phyloP scores from a whole-genome alignment of 345 rosid species.

The Odontarrhena argentea region DNA sequence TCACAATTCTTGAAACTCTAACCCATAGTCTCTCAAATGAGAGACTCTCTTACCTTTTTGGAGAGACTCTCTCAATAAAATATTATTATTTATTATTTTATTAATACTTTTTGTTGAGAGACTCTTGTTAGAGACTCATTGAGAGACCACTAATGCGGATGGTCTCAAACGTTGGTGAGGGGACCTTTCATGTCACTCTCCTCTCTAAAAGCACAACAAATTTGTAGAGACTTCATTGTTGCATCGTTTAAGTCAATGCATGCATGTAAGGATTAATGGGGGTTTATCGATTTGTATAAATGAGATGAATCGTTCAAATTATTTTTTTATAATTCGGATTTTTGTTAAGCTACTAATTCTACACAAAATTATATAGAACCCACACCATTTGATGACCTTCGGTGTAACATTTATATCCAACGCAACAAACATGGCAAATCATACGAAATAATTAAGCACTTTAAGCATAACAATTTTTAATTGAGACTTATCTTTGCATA shows the following conservation, averaged over 20 bases:
- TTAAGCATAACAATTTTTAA: not conserved
- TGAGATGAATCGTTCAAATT: too few species aligned
- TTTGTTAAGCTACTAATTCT: not conserved
- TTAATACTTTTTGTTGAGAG: too few species aligned
- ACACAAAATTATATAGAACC: conserved; percentile 1
- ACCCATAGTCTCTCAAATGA: too few species aligned
- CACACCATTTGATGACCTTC: conserved; percentile 28
- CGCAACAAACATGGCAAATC: not conserved
- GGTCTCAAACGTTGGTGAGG: conserved; percentile 29
- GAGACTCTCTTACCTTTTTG: too few species aligned
- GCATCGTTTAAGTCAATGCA: too few species aligned
- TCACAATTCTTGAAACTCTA: too few species aligned
- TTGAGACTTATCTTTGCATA: not conserved
- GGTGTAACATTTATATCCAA: conserved; percentile 12
- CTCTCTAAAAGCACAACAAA: conserved; percentile 26
- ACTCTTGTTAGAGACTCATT: too few species aligned
- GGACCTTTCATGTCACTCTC: conserved; percentile 35
- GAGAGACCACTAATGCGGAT: too few species aligned
- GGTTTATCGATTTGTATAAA: too few species aligned
- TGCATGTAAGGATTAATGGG: too few species aligned
- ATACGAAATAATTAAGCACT: not conserved
- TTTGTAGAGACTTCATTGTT: not conserved
- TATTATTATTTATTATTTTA: too few species aligned
- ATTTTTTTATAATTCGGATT: not conserved
- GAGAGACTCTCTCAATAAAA: too few species aligned